phyloP scores from a whole-genome alignment of 345 rosid species.

The Eucalyptus dawsonii region DNA sequence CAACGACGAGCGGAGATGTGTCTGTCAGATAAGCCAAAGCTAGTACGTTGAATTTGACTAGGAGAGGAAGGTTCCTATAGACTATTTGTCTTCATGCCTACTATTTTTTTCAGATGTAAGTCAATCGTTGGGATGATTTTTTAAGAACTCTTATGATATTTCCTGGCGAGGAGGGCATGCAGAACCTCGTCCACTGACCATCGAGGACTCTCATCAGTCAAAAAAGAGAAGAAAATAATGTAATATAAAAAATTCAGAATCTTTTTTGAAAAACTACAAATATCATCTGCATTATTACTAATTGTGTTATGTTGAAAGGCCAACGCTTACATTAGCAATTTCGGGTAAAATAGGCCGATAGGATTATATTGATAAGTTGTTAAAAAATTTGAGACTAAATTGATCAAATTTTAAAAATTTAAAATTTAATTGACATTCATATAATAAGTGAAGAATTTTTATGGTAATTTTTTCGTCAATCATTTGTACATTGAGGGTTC shows the following conservation, averaged over 20 bases:
- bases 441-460: neutral
- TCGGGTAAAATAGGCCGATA: rapidly evolving
- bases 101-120: neutral
- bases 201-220: neutral
- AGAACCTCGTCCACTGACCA: neutral
- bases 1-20: neutral
- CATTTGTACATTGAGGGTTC: neutral
- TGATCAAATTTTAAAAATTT: neutral
- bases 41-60: neutral
- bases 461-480: neutral
- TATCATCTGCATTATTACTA: rapidly evolving
- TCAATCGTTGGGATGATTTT: neutral
- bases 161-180: neutral
- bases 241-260: neutral
- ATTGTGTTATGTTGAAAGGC: rapidly evolving
- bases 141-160: too few species aligned
- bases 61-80: neutral
- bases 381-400: neutral
- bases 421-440: neutral
- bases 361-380: neutral
- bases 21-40: neutral
- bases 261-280: neutral
- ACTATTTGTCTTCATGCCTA: neutral
- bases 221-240: neutral
- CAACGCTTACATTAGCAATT: rapidly evolving